Percentiles rank a stretch among this genome's conserved stretches.
Evolutionary conservation across 2,329 filamentous ascomycete genomes (phyloP).

Genomic region (Uncinocarpus reesii): DNA sequence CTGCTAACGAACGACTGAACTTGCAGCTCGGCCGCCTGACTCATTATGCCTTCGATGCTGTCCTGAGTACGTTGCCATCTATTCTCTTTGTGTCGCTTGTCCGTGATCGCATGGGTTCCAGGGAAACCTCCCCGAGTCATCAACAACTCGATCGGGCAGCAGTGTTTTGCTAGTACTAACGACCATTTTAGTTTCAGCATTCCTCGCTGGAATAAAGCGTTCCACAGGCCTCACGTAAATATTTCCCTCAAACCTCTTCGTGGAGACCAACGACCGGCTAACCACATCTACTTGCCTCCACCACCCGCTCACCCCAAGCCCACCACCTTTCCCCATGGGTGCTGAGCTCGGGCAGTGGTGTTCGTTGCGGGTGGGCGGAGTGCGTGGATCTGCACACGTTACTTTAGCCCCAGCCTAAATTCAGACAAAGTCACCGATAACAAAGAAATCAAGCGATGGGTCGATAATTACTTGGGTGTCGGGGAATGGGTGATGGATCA

Average conservation of each 20-base stretch:
- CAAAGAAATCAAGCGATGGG: conserved; percentile 75
- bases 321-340: neutral
- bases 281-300: conserved; percentile 10
- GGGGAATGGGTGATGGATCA: conserved; percentile 99
- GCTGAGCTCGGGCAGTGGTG: conserved; percentile 3
- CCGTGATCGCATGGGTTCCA: neutral
- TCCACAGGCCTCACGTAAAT: conserved; percentile 97
- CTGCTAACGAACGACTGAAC: conserved; percentile 45
- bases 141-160: neutral
- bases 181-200: conserved; percentile 63
- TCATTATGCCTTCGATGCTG: conserved; percentile 93
- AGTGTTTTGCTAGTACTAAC: conserved; percentile 4
- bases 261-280: conserved; percentile 4
- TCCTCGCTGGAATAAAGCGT: conserved; percentile 92
- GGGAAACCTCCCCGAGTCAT: neutral
- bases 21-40: conserved; percentile 81
- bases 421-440: conserved; percentile 75
- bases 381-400: conserved; percentile 14
- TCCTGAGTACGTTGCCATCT: conserved; percentile 57
- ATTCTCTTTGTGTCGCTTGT: neutral
- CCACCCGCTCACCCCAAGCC: conserved; percentile 12
- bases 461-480: conserved; percentile 84
- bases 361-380: conserved; percentile 5
- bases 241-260: conserved; percentile 13
- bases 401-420: conserved; percentile 60